Base-by-base conservation (phyloP, 306 rosid species). In the Malus asiatica region DNA sequence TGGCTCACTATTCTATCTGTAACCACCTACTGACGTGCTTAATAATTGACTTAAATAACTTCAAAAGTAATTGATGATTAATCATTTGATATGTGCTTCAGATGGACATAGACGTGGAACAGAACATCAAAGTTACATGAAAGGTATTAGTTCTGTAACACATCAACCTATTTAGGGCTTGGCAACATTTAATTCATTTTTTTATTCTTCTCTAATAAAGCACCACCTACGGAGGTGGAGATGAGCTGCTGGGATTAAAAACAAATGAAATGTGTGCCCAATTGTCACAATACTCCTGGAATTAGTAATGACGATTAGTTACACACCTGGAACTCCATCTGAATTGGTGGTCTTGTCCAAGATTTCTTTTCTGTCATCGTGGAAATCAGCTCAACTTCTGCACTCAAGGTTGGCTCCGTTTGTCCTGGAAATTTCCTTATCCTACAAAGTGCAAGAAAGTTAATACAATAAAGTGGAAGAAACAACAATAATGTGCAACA, bases 331-430 rank as follows among this genome's bases (percentile, higher is more conserved):
- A 92, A 92, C 81, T 96, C 99, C 99, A 96, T 92, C 90, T 92
- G 98, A 84, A 96, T 96, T 70, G 98, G 98, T 15, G 98, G 99
- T 76, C 93, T 88, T 55, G 98, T 96, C 96, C 93, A 89, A 66
- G 98, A 88, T 72, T 96, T 96, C 88, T 93, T 96, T 81, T 96
- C 98, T 42, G 92, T 77, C 80, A 96, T 92, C 1, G 98, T 92
- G 60, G 99, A 96, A 86, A 96, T 92, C 84, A 96, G 92, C 91
- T 96, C 99, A 75, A 96, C 86, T 83, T 96, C 99, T 79, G 99
- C 99, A 77, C 99, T 96, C 91, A 96, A 82, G 40, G 99, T 96
- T 74, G 99, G 93, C 82, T 90, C 97, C 11, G 99, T 96, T 84
- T 96, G 98, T 63, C 99, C 96, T 3, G 98, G 99, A 81, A 92